These are phyloP conservation scores for Camellia oleifera DNA, from an alignment of 179 eudicot species.

Conservation along the genomic window DNA sequence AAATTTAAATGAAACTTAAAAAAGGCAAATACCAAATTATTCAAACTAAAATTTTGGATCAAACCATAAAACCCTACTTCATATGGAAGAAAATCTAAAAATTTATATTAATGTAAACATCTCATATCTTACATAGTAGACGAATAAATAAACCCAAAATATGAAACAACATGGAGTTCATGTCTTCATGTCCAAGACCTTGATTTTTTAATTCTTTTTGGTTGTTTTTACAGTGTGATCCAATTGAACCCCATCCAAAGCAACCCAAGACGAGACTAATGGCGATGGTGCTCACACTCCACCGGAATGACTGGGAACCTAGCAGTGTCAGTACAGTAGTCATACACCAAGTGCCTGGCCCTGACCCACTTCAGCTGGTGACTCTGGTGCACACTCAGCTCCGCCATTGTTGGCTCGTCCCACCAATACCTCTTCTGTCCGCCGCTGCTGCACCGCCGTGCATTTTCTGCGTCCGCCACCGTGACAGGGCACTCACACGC, in stretches of 20 bases:
- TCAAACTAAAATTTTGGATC: no score
- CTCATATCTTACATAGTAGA: conserved; percentile 6
- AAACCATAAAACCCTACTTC: no score
- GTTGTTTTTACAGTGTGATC: conserved; percentile 4
- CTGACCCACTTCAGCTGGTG: conserved; percentile 87
- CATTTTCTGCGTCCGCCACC: conserved; percentile 36
- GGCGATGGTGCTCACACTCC: conserved; percentile 80
- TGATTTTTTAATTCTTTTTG: neutral
- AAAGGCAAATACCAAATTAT: no score
- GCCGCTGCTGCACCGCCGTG: conserved; percentile 44
- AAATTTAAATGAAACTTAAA: no score
- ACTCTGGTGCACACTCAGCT: conserved; percentile 71
- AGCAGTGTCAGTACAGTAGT: conserved; percentile 65
- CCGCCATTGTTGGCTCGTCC: conserved; percentile 64
- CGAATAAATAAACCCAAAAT: neutral
- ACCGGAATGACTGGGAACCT: conserved; percentile 58
- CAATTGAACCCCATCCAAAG: neutral
- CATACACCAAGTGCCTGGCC: conserved; percentile 73
- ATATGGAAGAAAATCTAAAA: no score
- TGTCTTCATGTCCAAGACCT: conserved; percentile 22
- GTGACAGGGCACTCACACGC: conserved; percentile 64
- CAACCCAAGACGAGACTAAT: conserved; percentile 17
- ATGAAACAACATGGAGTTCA: conserved; percentile 22
- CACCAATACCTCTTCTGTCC: conserved; percentile 53
- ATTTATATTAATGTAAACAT: no score